phyloP scores from a whole-genome alignment of 805 yeast genomes.

The Wickerhamiella musiphila region DNA sequence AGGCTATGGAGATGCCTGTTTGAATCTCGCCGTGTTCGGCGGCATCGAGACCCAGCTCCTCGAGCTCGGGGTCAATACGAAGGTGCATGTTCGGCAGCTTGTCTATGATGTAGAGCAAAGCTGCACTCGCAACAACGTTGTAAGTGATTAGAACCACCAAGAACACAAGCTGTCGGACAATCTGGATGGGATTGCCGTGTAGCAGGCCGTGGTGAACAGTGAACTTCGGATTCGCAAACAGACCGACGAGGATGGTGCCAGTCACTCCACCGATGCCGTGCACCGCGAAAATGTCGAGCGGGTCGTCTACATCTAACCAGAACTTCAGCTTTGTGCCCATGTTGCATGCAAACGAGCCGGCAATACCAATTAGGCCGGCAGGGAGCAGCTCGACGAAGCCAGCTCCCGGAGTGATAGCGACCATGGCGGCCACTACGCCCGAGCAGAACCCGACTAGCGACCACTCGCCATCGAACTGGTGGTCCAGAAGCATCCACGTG shows the following conservation, averaged over 20 bases:
- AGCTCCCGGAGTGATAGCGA: slow-evolving; percentile 93
- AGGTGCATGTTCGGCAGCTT: slow-evolving; percentile 63
- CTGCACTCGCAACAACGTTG: slow-evolving; percentile 57
- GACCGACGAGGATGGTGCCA: slow-evolving; percentile 57
- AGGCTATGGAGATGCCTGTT: too few species aligned
- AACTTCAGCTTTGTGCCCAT: slow-evolving; percentile 68
- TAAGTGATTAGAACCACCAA: slow-evolving; percentile 52
- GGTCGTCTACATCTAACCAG: slow-evolving; percentile 68
- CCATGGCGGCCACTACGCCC: slow-evolving; percentile 87
- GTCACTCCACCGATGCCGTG: slow-evolving; percentile 28
- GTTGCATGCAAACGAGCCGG: slow-evolving; percentile 65
- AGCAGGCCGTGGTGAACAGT: slow-evolving; percentile 63
- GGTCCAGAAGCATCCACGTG: slow-evolving; percentile 30
- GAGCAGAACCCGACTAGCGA: slow-evolving; percentile 87
- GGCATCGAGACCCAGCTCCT: slow-evolving; percentile 72
- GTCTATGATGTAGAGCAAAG: slow-evolving; percentile 51
- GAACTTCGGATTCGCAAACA: slow-evolving; percentile 78
- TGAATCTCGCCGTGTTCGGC: slow-evolving; percentile 86
- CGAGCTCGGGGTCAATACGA: slow-evolving; percentile 75
- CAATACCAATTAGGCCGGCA: slow-evolving; percentile 53
- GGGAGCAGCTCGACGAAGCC: slow-evolving; percentile 84
- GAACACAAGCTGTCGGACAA: slow-evolving; percentile 80
- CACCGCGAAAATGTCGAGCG: slow-evolving; percentile 82
- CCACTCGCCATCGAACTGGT: slow-evolving; percentile 58
- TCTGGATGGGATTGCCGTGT: slow-evolving; percentile 63